Base-by-base conservation (phyloP, 768 basidiomycete genomes). In the Tulasnella sp. region DNA sequence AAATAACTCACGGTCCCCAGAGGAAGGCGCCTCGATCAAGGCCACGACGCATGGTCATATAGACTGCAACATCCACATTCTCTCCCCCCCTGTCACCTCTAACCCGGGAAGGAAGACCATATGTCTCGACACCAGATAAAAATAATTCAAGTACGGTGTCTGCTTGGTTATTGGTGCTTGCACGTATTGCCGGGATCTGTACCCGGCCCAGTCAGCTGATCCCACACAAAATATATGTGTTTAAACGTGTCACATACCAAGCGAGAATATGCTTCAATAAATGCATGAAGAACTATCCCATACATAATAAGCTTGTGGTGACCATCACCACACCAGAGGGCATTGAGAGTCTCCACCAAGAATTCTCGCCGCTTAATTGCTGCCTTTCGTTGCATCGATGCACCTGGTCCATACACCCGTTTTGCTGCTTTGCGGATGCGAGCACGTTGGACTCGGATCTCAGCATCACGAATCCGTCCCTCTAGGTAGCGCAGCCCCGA, bases 231-330 rank as follows among this genome's bases (percentile, higher is more conserved):
- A n/a, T n/a, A n/a, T n/a, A n/a, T n/a, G n/a, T 4, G 39, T 3
- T 40, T 40, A 40, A 4, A 10, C 10, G 10, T 3, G 10, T 4
- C 39, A 40, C 71, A 5, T 42, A 72, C 71, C 71, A 72, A 31
- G 19, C 71, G 71, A 5, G 36, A 36, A 42, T 72, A 72, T 18
- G 36, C 71, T 12, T 72, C 71, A 72, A 72, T 72, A 31, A 72
- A 72, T 31, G 8, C 71, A 31, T 72, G 71, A 36, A 72, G 4
- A 24, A 84, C 84, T 79, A 86, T 83, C 7, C 85, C 85, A 86
- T 86, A 87, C 39, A 40, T 40, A 10, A 40, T 40, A 40, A 40
- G 39, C 10, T 40, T 40, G 39, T 40, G 39, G 10, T 40, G 39
- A 4, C 39, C 39, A 10, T 40, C 39, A 40, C 39, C 39, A 40